A percentile compares a stretch with the other conserved stretches of the same genome.
Conservation (phyloP, 768 basidiomycete genomes). For the Rossbeevera mucosa region DNA sequence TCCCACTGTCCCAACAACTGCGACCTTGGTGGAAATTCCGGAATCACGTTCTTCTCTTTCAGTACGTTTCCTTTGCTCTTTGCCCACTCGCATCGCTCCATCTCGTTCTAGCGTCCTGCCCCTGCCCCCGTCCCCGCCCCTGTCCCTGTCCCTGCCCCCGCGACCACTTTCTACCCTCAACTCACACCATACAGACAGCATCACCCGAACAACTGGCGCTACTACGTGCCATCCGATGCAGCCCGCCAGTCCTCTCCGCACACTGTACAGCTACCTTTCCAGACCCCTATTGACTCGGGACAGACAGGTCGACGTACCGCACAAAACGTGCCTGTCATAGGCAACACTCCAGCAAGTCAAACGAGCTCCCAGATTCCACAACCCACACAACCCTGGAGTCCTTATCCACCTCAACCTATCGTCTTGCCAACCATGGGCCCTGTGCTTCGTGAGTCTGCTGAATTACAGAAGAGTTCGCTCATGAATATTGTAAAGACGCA, state of each 20-base stretch:
- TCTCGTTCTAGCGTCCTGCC: slow-evolving; percentile 10
- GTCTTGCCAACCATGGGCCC: neutral
- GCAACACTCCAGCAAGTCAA: slow-evolving; percentile 1
- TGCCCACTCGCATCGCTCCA: slow-evolving; percentile 4
- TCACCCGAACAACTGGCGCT: neutral
- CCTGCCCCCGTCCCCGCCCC: neutral
- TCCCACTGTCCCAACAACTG: slow-evolving; percentile 21
- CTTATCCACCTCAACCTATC: slow-evolving; percentile 4
- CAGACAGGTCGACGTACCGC: slow-evolving; percentile 11
- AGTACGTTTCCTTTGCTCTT: slow-evolving; percentile 7
- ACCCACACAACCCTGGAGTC: slow-evolving; percentile 6
- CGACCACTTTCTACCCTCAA: neutral
- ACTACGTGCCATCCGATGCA: slow-evolving; percentile 3
- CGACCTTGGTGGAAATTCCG: slow-evolving; percentile 33
- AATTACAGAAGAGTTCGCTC: neutral
- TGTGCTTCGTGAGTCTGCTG: slow-evolving; percentile 9
- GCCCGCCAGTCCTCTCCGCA: neutral
- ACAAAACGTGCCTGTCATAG: slow-evolving; percentile 6
- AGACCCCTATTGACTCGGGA: neutral
- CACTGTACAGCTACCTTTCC: neutral
- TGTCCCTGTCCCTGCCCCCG: neutral
- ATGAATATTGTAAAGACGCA: neutral
- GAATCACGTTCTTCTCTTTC: slow-evolving; percentile 14
- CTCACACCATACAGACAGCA: slow-evolving; percentile 5
- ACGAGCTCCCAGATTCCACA: slow-evolving; percentile 10